Base-by-base conservation (phyloP, 495 filamentous ascomycete species). In the Beverwykella pulmonaria region DNA sequence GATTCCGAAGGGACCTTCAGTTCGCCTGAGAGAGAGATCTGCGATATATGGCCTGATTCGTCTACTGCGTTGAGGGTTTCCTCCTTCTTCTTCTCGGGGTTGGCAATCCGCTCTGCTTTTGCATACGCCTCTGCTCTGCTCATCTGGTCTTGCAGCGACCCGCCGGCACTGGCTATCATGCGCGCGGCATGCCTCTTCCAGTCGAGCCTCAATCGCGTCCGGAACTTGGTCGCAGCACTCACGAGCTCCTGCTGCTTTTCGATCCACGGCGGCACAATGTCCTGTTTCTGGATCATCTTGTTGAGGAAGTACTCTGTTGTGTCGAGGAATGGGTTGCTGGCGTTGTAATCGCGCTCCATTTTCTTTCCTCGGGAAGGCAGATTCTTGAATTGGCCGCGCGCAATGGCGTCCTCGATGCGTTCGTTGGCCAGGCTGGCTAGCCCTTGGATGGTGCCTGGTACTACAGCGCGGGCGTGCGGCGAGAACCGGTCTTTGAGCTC, bases 261-360 rank as follows among this genome's bases (percentile, higher is more conserved):
- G 53, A 98, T 97, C 95, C 89, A 92, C 0, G 88, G 89, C 0
- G 89, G 89, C 2, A 89, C 87, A 48, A 91, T 87, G 10, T 90
- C 94, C 75, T 98, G 94, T 59, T 90, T 89, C 78, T 97, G 89
- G 66, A 98, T 97, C 74, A 98, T 97, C 78, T 95, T 96, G 75
- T 98, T 98, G 88, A 98, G 88, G 69, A 98, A 91, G 74, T 97
- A 97, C 76, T 97, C 93, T 0, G 95, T 98, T 1, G 94, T 98
- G 74, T 98, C 92, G 34, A 98, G 83, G 74, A 94, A 98, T 0
- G 95, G 92, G 72, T 87, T 94, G 65, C 87, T 88, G 1, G 90
- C 90, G 71, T 91, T 88, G 55, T 92, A 80, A 73, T 97, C 93
- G 20, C 87, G 79, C 75, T 93, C 85, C 0, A 91, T 81, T 15